Percentiles rank a stretch among this genome's conserved stretches.
Evolutionary conservation across 2,329 filamentous ascomycete genomes (phyloP).

Genomic region (Fonsecaea monophora): DNA sequence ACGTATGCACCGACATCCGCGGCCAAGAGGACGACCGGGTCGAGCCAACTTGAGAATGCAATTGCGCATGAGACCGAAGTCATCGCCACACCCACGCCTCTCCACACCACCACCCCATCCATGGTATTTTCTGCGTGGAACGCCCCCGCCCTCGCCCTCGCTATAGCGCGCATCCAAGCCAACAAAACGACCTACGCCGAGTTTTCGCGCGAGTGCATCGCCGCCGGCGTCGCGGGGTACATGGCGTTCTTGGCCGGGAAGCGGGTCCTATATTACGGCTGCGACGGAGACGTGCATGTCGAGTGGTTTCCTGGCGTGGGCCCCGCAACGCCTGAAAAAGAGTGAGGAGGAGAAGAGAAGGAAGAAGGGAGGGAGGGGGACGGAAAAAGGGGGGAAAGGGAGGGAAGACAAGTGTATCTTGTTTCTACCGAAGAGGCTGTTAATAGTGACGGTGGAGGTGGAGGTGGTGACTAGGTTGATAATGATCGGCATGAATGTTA

Average conservation of each 20-base stretch:
- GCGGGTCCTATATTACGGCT: slow-evolving; percentile 24
- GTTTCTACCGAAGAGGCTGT: no score
- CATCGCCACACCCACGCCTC: slow-evolving; percentile 12
- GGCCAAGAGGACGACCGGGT: background rate
- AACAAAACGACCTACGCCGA: slow-evolving; percentile 17
- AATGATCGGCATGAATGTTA: no score
- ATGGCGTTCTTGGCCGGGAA: slow-evolving; percentile 22
- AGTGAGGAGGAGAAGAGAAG: background rate
- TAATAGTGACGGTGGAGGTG: no score
- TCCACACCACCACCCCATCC: background rate
- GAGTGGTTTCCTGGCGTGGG: slow-evolving; percentile 20
- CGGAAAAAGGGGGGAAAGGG: background rate
- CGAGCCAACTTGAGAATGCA: background rate
- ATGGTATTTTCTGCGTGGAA: background rate
- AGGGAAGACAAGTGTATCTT: background rate
- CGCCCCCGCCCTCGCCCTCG: background rate
- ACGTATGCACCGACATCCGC: background rate
- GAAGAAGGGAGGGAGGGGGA: background rate
- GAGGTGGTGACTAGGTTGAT: no score
- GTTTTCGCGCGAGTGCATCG: slow-evolving; percentile 19
- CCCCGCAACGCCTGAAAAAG: background rate
- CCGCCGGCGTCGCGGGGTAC: slow-evolving; percentile 25
- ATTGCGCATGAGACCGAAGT: background rate
- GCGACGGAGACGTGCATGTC: slow-evolving; percentile 18
- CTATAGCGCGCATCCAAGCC: slow-evolving; percentile 9